phyloP scores from a whole-genome alignment of 305 asterid genomes.

The Monarda citriodora region DNA sequence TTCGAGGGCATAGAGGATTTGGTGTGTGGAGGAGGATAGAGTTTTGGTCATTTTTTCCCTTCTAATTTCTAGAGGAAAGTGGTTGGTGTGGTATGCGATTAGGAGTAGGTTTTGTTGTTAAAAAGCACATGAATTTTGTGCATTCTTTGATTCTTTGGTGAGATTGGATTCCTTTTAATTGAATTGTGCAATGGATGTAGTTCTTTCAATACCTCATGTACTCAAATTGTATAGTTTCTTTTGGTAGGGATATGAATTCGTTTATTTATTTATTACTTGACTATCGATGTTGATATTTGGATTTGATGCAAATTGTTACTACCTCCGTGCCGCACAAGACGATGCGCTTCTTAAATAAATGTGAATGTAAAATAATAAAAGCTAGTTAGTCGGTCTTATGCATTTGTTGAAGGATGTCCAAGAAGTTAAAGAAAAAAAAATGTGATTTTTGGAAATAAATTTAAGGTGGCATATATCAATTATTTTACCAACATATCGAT shows the following conservation, averaged over 20 bases:
- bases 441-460: background rate
- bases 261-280: background rate
- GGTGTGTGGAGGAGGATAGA: no score
- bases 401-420: no score
- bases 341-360: no score
- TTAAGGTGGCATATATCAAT: background rate
- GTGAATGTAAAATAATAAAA: no score
- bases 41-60: background rate
- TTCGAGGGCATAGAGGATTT: background rate
- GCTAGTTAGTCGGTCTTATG: no score
- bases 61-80: background rate
- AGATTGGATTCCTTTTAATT: background rate
- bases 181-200: background rate
- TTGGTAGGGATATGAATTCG: background rate
- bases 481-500: background rate
- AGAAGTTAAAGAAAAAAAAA: no score
- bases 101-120: background rate
- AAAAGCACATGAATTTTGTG: background rate
- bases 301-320: no score
- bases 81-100: background rate
- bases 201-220: background rate
- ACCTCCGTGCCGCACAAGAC: no score
- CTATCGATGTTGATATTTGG: no score
- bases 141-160: constrained; percentile 18
- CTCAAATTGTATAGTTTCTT: background rate